Percentiles rank a stretch among this genome's conserved stretches.
Conservation (phyloP, 2,329 filamentous ascomycete genomes). For the Pleoardoris graminearum region DNA sequence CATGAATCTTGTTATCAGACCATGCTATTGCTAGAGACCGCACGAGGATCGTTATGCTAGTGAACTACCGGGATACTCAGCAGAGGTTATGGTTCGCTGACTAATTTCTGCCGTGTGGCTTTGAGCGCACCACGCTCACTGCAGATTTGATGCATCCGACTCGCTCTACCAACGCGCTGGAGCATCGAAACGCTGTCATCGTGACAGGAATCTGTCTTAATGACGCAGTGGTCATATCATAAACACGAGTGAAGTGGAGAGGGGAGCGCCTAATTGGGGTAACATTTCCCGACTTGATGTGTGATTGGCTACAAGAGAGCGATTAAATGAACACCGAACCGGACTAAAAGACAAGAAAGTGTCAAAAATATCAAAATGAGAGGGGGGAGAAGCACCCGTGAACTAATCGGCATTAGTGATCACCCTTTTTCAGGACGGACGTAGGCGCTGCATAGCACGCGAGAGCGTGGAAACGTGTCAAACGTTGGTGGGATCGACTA, state of each 20-base stretch:
- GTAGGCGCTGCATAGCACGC: not conserved
- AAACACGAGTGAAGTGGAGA: constrained; percentile 9
- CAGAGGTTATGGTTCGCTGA: not conserved
- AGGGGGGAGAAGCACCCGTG: not conserved
- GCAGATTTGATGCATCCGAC: not conserved
- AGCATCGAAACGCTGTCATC: not conserved
- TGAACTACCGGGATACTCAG: not conserved
- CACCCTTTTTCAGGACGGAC: not conserved
- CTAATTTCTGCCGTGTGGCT: not conserved
- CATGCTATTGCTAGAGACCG: not conserved
- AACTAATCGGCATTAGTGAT: not conserved
- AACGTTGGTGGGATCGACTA: constrained; percentile 22
- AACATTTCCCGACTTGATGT: constrained; percentile 17
- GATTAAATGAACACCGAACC: constrained; percentile 12
- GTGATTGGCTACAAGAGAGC: constrained; percentile 11
- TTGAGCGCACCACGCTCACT: not conserved
- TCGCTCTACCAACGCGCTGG: not conserved
- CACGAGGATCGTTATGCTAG: not conserved
- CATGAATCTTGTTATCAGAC: not conserved
- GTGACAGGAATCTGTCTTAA: not conserved
- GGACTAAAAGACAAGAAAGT: constrained; percentile 15
- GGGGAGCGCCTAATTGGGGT: constrained; percentile 17
- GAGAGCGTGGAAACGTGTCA: constrained; percentile 5
- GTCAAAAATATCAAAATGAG: constrained; percentile 1
- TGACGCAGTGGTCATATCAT: constrained; percentile 2